Conservation (phyloP, 2,329 filamentous ascomycete genomes). For the Daldinia sp. region DNA sequence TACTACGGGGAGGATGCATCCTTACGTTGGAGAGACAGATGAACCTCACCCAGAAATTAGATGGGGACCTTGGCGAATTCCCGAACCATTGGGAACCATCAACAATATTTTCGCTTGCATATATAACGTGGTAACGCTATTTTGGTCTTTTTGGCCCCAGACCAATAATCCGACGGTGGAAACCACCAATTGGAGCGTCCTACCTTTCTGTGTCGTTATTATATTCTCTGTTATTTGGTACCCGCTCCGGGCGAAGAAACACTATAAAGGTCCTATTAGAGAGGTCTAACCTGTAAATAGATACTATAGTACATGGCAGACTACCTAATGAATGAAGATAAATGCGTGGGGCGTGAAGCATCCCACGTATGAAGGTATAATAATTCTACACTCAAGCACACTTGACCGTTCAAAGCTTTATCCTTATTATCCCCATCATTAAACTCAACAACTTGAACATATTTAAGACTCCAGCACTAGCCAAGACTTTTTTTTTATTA, state of each 20-base stretch:
- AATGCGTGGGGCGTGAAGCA: not conserved
- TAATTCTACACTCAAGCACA: not conserved
- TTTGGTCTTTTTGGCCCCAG: constrained; percentile 68
- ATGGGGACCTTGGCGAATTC: constrained; percentile 69
- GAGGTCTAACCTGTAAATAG: constrained; percentile 29
- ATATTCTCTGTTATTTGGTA: constrained; percentile 64
- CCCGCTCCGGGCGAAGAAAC: constrained; percentile 55
- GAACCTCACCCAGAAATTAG: constrained; percentile 9
- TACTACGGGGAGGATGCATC: constrained; percentile 48
- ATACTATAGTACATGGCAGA: not conserved
- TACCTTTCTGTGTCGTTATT: constrained; percentile 58
- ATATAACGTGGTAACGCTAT: constrained; percentile 67
- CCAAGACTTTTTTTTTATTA: not conserved
- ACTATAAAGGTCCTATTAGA: constrained; percentile 60
- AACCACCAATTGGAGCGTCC: constrained; percentile 62
- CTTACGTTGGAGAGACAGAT: constrained; percentile 22
- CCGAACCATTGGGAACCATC: constrained; percentile 61
- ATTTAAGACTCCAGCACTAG: not conserved
- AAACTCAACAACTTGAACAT: not conserved
- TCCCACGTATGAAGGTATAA: not conserved
- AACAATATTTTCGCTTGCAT: constrained; percentile 67
- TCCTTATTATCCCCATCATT: not conserved
- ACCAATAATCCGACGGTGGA: constrained; percentile 48
- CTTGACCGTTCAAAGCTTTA: not conserved
- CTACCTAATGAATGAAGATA: not conserved